Base-by-base conservation (phyloP, 2,329 filamentous ascomycete genomes). In the Huntiella omanensis region DNA sequence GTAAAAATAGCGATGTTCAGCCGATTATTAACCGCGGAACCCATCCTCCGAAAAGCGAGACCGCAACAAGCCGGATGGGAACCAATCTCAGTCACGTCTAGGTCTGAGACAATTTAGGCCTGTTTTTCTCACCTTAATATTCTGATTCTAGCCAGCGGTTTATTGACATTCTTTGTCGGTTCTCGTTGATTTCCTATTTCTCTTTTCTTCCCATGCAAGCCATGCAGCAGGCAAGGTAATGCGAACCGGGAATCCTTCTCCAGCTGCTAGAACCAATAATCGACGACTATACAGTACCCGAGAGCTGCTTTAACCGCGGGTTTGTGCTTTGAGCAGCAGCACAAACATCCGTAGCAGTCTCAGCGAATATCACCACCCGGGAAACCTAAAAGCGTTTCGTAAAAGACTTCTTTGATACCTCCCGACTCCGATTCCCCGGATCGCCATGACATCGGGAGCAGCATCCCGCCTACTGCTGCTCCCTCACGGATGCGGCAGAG, bases 371-470 rank as follows among this genome's bases (percentile, higher is more conserved):
- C 22, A 7, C 8, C 22, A 28, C 8, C 22, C 8, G 22, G 22
- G 22, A 28, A 28, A 28, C 22, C 22, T 28, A 28, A 2, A 28
- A 28, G 22, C 2, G 22, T 28, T 10, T 28, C 22, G 22, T 7
- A 28, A 28, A 28, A 28, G 8, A 28, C 4, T 28, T 28, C 8
- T 10, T 28, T 28, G 2, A 28, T 28, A 28, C 22, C 7, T 28
- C 22, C 22, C 22, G 22, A 28, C 22, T 28, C 22, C 22, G 22
- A 28, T 28, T 28, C 22, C 6, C 22, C 22, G 22, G 22, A 28
- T 56, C 56, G 64, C 54, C 54, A 71, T 71, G 68, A 64, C 63
- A 58, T 62, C 65, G 61, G 66, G 64, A 59, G 62, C 62, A 56
- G 61, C 67, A 55, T 67, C 66, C 54, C 65, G 64, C 22, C 22